Evolutionary conservation across 2,329 filamentous ascomycete species (phyloP).

Genomic region (Pseudogymnoascus sp.): DNA sequence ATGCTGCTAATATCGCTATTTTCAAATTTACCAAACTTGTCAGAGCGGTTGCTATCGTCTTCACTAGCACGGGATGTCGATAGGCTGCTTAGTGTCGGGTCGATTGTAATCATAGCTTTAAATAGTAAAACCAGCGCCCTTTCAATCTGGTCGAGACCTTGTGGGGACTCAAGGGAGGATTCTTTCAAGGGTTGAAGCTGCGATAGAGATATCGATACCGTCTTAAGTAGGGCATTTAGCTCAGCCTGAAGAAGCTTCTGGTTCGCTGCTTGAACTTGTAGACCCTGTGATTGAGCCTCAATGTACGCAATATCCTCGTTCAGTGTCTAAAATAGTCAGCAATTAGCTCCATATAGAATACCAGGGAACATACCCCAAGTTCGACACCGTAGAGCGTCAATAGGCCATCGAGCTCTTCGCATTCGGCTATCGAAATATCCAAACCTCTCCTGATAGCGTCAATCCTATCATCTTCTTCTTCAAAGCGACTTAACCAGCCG

Average conservation of each 20-base stretch:
- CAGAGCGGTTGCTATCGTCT: constrained; percentile 23
- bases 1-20: constrained; percentile 62
- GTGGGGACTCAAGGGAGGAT: constrained; percentile 62
- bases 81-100: constrained; percentile 59
- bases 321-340: constrained; percentile 55
- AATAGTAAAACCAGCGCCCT: constrained; percentile 70
- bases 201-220: constrained; percentile 73
- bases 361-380: constrained; percentile 58
- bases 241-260: constrained; percentile 87
- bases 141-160: constrained; percentile 72
- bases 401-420: constrained; percentile 90
- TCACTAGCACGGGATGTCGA: constrained; percentile 33
- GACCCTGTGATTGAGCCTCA: constrained; percentile 90
- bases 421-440: constrained; percentile 85
- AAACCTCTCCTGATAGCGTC: constrained; percentile 78
- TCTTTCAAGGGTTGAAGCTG: constrained; percentile 67
- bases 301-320: constrained; percentile 96
- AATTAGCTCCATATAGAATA: constrained; percentile 12
- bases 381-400: constrained; percentile 93
- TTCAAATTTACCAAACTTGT: constrained; percentile 35
- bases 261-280: constrained; percentile 95
- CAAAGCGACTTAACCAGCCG: constrained; percentile 76
- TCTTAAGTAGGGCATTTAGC: constrained; percentile 79
- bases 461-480: constrained; percentile 85
- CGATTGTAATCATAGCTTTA: constrained; percentile 88